Percentiles rank a stretch among this genome's conserved stretches.
phyloP scores from a whole-genome alignment of 202 grass and related monocot genomes.

The Schoenoplectus triqueter region DNA sequence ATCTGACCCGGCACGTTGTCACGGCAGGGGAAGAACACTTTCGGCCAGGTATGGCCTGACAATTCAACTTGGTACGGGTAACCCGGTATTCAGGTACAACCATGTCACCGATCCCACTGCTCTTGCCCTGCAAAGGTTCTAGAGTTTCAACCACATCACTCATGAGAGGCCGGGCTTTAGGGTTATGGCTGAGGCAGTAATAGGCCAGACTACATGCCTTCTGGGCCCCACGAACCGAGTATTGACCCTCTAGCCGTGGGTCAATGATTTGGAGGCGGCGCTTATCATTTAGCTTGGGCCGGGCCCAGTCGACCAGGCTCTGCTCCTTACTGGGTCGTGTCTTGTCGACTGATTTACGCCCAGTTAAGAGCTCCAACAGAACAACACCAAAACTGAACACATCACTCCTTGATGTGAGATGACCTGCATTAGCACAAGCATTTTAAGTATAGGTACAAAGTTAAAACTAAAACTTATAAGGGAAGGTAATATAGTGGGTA shows the following conservation, averaged over 20 bases:
- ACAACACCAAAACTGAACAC: constrained; percentile 97
- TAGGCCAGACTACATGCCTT: constrained; percentile 92
- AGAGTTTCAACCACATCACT: constrained; percentile 94
- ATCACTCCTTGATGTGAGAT: constrained; percentile 96
- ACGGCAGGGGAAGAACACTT: constrained; percentile 67
- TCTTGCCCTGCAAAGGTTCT: constrained; percentile 58
- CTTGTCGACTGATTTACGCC: constrained; percentile 92
- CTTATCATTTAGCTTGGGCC: constrained; percentile 94
- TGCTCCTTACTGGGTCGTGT: constrained; percentile 88
- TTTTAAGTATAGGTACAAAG: neutral
- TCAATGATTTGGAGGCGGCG: constrained; percentile 89
- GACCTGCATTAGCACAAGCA: constrained; percentile 55
- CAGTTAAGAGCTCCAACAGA: constrained; percentile 91
- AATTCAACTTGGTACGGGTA: constrained; percentile 59
- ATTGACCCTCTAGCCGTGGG: constrained; percentile 73
- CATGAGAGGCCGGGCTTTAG: constrained; percentile 94
- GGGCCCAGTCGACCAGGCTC: constrained; percentile 91
- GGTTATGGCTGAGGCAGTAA: constrained; percentile 98
- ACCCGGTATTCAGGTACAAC: constrained; percentile 54
- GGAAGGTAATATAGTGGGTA: constrained; percentile 12
- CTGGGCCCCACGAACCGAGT: constrained; percentile 72
- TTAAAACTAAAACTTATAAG: neutral
- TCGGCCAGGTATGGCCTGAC: constrained; percentile 61
- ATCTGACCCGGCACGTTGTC: constrained; percentile 83
- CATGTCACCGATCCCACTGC: constrained; percentile 44